Base-by-base conservation (phyloP, 306 rosid species). In the Quillaja saponaria region DNA sequence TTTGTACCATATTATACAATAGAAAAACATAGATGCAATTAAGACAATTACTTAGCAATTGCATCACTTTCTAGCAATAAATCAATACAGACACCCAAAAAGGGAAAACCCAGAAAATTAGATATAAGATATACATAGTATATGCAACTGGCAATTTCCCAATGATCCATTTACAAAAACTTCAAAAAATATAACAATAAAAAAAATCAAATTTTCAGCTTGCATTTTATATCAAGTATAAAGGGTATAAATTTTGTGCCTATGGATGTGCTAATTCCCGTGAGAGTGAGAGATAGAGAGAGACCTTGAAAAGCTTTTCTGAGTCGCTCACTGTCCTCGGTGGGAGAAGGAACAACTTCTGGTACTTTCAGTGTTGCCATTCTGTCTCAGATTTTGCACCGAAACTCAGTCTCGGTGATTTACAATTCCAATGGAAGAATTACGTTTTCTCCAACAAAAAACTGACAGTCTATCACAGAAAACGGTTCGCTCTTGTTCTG, bases 331-430 rank as follows among this genome's bases (percentile, higher is more conserved):
- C 80, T 59, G 63, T 94, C 99, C 5, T 83, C 64, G 25, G 68
- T 72, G 1, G 99, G 85, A 74, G 97, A 75, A 74, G 96, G 97
- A 78, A 73, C 81, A 74, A 63, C 3, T 55, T 74, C 82, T 14
- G 99, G 96, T 13, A 86, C 77, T 72, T 75, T 94, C 75, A 94
- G 49, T 6, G 85, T 72, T 28, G 75, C 84, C 99, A 85, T 84
- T 71, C 47, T 58, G 10, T 34, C 6, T 18, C 25, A 37, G 12
- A 42, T 13, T 40, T 41, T 13, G n/a, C 54, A 38, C 41, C 0
- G 50, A 55, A 67, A 66, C 38, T 46, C 19, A 50, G 31, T n/a
- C 52, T 53, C 15, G 56, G 71, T 10, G 74, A 66, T 38, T 25
- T 52, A 33, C 56, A 67, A 34, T 37, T 45, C 49, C 44, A 41